Evolutionary conservation across 2,329 filamentous ascomycete genomes (phyloP), one percentile per base, ranked within the genome.

Genomic region (Apiospora koreana): DNA sequence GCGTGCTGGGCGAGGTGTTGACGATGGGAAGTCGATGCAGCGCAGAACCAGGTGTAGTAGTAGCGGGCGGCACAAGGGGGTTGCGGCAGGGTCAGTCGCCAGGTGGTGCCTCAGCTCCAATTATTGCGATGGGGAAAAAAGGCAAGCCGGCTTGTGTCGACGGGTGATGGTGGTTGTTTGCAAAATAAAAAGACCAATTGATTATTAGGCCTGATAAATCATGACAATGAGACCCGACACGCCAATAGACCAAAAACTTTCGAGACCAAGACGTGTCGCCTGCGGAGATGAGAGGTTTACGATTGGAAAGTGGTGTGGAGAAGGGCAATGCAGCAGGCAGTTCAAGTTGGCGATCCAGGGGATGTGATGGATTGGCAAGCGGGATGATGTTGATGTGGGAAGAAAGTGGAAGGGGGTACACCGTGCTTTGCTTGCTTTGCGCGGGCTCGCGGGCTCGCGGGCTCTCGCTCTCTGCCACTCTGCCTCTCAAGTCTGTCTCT

Each of bases 261-360:
- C 54, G 54, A 62, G 54, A 67, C 45, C 65, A 46, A 67, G 45
- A 45, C 65, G 65, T 67, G 65, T 67, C 65, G 65, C 42, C 65
- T 67, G 65, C 41, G 65, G 65, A 67, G 65, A 67, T 67, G 65
- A 67, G 43, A 68, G 66, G 66, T 50, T 68, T 48, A 68, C 35
- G 66, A 38, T 68, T 48, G 66, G 43, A 48, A 68, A 48, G 66
- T 68, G 66, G 66, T 68, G 66, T 68, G 66, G 66, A 68, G 66
- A 68, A 68, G n/a, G 28, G 35, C 45, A 50, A 54, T 68, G 66
- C 66, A 35, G 35, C 35, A 68, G 64, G 35, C 35, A 68, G 64
- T 68, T 66, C 45, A 38, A 38, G 66, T 48, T 48, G 45, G 43
- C 45, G 43, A 68, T 68, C 66, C 66, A 68, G 66, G 66, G 66